Evolutionary conservation across 192 early-diverging fungal species (phyloP), one percentile per base, ranked within the genome.

Genomic region (Podila horticola): DNA sequence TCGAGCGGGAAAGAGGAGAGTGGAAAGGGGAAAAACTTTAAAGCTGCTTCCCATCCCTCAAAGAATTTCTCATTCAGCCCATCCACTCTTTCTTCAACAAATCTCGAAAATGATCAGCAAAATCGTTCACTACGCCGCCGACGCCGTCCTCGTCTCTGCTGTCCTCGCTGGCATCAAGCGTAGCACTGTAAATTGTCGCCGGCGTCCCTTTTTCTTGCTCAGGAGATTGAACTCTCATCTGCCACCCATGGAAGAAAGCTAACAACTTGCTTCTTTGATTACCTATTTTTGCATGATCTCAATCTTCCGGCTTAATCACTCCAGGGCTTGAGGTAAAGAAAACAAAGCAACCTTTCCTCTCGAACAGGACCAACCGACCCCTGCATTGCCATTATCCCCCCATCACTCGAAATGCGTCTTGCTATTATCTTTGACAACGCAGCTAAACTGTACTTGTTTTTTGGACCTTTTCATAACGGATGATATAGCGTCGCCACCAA

Each of bases 161-260:
- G 88, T 89, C 36, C 82, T 89, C 24, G 87, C 86, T 58, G 90
- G 90, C 41, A 87, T 87, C 77, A 89, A 88, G 67, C 82, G 87
- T 45, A 86, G 82, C 31, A 85, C 87, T 34, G 89, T 87, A 66
- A 69, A 85, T 24, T 58, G 67, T 75, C 77, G 74, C 82, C 60
- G 74, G n/a, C 31, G 10, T 65, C 15, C 7, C 19, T 82, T 22
- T 55, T 55, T 2, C 24, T 24, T 55, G 52, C 22, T 24, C 11
- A 10, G 20, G 0, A 22, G 17, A 22, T 6, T 38, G 17, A 63
- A 17, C 31, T 55, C 36, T 59, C 62, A 29, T 71, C 58, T 73
- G n/a, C 30, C 34, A 38, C 20, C 7, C 58, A 69, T 59, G 52
- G 7, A 30, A 22, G 29, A 24, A 41, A 20, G 19, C 62, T 31